These are phyloP conservation scores for Flaveria linearis DNA, from an alignment of 129 eudicot species.

Conservation along the genomic window DNA sequence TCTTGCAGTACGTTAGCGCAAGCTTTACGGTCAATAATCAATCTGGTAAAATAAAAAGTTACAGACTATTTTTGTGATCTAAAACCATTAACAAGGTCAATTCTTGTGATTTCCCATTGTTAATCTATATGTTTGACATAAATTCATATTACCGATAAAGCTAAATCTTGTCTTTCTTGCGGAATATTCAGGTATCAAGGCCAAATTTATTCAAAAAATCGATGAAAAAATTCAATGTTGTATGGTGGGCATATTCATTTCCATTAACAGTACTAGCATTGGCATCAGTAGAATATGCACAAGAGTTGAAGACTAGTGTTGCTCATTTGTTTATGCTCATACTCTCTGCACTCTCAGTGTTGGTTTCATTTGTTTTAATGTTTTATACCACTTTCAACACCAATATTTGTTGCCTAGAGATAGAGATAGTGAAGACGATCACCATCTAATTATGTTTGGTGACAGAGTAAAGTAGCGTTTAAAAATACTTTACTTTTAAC, in stretches of 20 bases:
- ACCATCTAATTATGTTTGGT: neutral
- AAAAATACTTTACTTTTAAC: too few species aligned
- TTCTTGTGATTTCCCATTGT: too few species aligned
- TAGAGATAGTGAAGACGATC: neutral
- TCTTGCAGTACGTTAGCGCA: too few species aligned
- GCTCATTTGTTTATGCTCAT: constrained; percentile 53
- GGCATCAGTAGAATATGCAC: constrained; percentile 57
- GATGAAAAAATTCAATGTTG: constrained; percentile 52
- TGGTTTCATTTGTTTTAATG: constrained; percentile 49
- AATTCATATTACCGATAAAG: neutral
- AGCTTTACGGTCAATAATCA: too few species aligned
- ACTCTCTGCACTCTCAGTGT: constrained; percentile 43
- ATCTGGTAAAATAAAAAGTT: too few species aligned
- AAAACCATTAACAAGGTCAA: too few species aligned
- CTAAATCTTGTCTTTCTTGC: neutral
- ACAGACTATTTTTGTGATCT: too few species aligned
- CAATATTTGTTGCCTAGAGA: constrained; percentile 35
- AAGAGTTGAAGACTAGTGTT: constrained; percentile 37
- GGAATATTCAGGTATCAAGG: constrained; percentile 42
- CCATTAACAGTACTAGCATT: constrained; percentile 54
- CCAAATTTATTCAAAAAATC: constrained; percentile 61
- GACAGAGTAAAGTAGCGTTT: too few species aligned
- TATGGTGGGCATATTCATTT: constrained; percentile 72
- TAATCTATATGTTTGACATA: too few species aligned
- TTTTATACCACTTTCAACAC: constrained; percentile 47